phyloP scores from a whole-genome alignment of 139 green algal genomes.

The Chlorokybus atmophyticus region DNA sequence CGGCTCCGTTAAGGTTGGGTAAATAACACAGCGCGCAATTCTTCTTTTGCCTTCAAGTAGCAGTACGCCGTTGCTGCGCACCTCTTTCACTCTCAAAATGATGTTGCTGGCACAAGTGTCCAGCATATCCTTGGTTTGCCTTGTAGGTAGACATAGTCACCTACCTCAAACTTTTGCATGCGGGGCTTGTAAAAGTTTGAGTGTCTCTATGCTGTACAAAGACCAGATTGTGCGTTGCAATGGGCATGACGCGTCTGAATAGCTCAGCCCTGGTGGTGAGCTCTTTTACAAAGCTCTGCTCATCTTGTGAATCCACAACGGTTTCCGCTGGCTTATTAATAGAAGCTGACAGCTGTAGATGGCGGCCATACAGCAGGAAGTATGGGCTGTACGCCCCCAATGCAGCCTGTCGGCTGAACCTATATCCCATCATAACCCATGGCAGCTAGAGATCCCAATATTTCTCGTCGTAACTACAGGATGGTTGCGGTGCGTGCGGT shows the following conservation, averaged over 20 bases:
- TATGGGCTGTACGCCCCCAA: not conserved
- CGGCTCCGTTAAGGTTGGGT: not conserved
- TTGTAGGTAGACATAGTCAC: constrained; percentile 7
- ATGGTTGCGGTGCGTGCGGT: no score
- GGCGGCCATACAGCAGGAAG: constrained; percentile 1
- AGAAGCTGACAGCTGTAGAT: not conserved
- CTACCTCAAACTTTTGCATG: not conserved
- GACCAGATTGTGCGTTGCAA: not conserved
- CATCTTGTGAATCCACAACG: not conserved
- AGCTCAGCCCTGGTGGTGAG: not conserved
- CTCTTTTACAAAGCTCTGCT: not conserved
- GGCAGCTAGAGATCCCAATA: not conserved
- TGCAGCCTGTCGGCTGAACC: constrained; percentile 2
- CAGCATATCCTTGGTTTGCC: not conserved
- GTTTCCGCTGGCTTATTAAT: not conserved
- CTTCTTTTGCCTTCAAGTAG: not conserved
- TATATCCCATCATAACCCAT: not conserved
- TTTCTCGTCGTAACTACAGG: not conserved
- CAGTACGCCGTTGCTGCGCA: not conserved
- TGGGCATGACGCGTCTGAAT: not conserved
- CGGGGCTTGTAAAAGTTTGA: not conserved
- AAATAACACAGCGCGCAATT: no score
- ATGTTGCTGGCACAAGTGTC: no score
- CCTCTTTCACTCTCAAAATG: no score
- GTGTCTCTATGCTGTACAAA: not conserved